phyloP scores from a whole-genome alignment of 2,329 filamentous ascomycete genomes.

The Cladosporium cucumerinum region DNA sequence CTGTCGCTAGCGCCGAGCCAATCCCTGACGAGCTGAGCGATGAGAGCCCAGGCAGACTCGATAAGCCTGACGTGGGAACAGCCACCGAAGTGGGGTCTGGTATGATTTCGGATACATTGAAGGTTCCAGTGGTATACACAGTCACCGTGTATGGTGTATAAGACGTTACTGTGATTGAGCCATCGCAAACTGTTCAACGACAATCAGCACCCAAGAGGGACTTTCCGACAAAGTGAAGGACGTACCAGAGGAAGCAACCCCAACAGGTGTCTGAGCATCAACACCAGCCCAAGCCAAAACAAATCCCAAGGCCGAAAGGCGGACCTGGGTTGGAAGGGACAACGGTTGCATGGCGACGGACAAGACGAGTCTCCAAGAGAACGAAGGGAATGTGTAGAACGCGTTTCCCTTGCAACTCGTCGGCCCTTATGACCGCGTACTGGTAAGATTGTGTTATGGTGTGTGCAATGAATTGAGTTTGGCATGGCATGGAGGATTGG shows the following conservation, averaged over 20 bases:
- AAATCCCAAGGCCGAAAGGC: not conserved
- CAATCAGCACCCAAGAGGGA: not conserved
- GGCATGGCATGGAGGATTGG: conserved; percentile 22
- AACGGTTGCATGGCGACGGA: conserved; percentile 9
- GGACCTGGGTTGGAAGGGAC: not conserved
- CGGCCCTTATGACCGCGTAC: conserved; percentile 24
- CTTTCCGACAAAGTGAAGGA: not conserved
- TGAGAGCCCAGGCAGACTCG: not conserved
- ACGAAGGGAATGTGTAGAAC: conserved; percentile 16
- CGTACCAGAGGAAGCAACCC: not conserved
- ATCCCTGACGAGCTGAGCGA: not conserved
- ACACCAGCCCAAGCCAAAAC: not conserved
- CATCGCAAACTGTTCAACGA: not conserved
- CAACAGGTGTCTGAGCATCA: not conserved
- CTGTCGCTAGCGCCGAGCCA: not conserved
- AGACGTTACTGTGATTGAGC: conserved; percentile 4
- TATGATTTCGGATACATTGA: not conserved
- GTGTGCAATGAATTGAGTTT: conserved; percentile 2
- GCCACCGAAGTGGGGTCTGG: not conserved
- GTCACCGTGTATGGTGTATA: conserved; percentile 7
- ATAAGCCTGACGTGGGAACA: not conserved
- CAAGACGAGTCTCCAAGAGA: conserved; percentile 1
- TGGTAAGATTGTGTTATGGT: conserved; percentile 24
- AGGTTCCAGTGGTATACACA: conserved; percentile 1
- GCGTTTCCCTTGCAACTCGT: conserved; percentile 28